Conservation (phyloP, 2,329 filamentous ascomycete genomes). For the Clonostachys rosea region DNA sequence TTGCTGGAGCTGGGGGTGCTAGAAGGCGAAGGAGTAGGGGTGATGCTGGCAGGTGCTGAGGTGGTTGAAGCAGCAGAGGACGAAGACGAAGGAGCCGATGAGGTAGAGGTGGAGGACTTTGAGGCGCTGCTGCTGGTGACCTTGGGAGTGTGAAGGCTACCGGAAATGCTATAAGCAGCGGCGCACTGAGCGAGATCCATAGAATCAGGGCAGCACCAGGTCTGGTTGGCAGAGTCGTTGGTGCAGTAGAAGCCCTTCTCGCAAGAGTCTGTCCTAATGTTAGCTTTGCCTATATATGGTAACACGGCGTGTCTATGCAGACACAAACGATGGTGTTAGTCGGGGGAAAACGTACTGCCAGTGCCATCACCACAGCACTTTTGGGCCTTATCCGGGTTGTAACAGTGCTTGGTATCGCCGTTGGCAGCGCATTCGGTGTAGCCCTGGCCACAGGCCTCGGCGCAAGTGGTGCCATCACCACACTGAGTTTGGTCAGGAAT, state of each 20-base stretch:
- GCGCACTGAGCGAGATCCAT: constrained; percentile 52
- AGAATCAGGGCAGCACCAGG: constrained; percentile 57
- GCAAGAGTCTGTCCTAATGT: constrained; percentile 46
- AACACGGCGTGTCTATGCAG: neutral
- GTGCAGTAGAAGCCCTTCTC: constrained; percentile 59
- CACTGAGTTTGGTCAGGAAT: constrained; percentile 42
- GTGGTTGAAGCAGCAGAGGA: constrained; percentile 18
- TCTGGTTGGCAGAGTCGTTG: constrained; percentile 41
- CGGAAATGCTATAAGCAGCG: constrained; percentile 41
- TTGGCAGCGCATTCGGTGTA: constrained; percentile 43
- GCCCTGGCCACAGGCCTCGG: constrained; percentile 47
- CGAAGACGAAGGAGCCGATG: constrained; percentile 19
- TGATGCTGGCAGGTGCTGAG: constrained; percentile 8
- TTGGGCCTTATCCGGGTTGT: constrained; percentile 44
- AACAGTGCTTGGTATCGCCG: constrained; percentile 52
- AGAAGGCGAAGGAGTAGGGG: constrained; percentile 11
- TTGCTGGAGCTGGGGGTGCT: constrained; percentile 18
- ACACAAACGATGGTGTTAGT: neutral
- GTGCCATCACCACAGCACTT: constrained; percentile 51
- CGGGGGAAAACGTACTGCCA: constrained; percentile 43
- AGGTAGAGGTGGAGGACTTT: constrained; percentile 16
- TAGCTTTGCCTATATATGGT: too few species aligned
- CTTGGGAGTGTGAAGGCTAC: constrained; percentile 33
- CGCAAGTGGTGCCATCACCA: constrained; percentile 44
- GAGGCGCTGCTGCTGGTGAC: constrained; percentile 19